Percentiles rank a stretch among this genome's conserved stretches.
These are phyloP conservation scores for Steccherinum ochraceum DNA, from an alignment of 768 basidiomycete genomes.

Conservation along the genomic window DNA sequence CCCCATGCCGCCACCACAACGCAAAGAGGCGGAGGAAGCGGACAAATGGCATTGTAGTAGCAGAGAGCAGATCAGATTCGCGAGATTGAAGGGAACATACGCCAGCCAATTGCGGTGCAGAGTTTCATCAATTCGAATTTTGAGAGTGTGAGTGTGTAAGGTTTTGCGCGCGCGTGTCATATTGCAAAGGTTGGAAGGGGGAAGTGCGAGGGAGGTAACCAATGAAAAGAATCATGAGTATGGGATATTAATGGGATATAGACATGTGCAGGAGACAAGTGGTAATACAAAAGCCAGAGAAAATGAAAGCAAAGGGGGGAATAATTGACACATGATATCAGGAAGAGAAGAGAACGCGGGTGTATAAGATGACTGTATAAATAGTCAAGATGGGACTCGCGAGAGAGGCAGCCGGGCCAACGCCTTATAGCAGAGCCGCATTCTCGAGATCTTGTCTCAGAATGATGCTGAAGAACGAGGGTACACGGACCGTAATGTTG, in stretches of 20 bases:
- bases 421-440: slow-evolving; percentile 54
- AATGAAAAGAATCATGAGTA: slow-evolving; percentile 1
- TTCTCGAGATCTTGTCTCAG: slow-evolving; percentile 59
- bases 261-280: not conserved
- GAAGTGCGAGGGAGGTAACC: not conserved
- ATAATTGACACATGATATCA: slow-evolving; percentile 1
- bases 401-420: not conserved
- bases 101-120: slow-evolving; percentile 3
- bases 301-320: slow-evolving; percentile 5
- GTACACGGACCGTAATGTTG: slow-evolving; percentile 26
- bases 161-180: slow-evolving; percentile 7
- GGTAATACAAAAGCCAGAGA: not conserved
- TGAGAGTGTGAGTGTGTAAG: slow-evolving; percentile 15
- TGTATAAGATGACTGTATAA: slow-evolving; percentile 8
- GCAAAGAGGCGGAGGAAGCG: slow-evolving; percentile 4
- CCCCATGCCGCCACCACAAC: slow-evolving; percentile 2
- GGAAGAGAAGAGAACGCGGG: slow-evolving; percentile 9
- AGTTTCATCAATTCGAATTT: slow-evolving; percentile 22
- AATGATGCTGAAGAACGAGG: slow-evolving; percentile 49
- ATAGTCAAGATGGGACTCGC: not conserved
- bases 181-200: slow-evolving; percentile 9
- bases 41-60: slow-evolving; percentile 6
- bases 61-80: slow-evolving; percentile 10
- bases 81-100: slow-evolving; percentile 21
- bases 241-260: not conserved